A percentile compares a stretch with the other conserved stretches of the same genome.
phyloP scores from a whole-genome alignment of 2,329 filamentous ascomycete species.

The Penicillium sp. region DNA sequence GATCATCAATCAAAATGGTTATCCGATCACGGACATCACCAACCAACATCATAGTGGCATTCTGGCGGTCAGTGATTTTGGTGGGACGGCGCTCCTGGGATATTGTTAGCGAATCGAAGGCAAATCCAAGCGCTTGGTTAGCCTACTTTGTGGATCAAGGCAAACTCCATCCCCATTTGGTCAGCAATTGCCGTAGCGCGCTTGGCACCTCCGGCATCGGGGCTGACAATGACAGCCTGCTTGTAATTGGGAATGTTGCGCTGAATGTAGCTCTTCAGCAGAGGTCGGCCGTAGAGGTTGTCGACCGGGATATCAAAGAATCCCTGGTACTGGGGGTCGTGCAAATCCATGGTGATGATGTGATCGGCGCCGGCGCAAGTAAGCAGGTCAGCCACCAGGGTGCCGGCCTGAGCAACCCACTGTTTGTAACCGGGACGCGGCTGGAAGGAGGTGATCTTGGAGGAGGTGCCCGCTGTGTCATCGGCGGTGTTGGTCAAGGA shows the following conservation, averaged over 20 bases:
- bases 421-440: slow-evolving; percentile 93
- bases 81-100: slow-evolving; percentile 80
- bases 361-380: slow-evolving; percentile 96
- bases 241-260: slow-evolving; percentile 80
- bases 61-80: slow-evolving; percentile 77
- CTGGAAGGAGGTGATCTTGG: slow-evolving; percentile 63
- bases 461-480: slow-evolving; percentile 59
- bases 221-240: slow-evolving; percentile 88
- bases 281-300: slow-evolving; percentile 74
- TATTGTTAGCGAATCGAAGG: slow-evolving; percentile 25
- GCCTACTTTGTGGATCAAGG: slow-evolving; percentile 92
- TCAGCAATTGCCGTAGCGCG: slow-evolving; percentile 94
- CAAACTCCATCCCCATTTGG: slow-evolving; percentile 88
- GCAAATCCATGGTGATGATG: slow-evolving; percentile 95
- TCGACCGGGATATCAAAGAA: slow-evolving; percentile 99
- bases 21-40: slow-evolving; percentile 77
- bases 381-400: slow-evolving; percentile 86
- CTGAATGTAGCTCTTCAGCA: slow-evolving; percentile 65
- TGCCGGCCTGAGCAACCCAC: slow-evolving; percentile 97
- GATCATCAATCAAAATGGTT: slow-evolving; percentile 88
- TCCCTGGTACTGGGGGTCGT: slow-evolving; percentile 94
- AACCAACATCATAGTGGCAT: slow-evolving; percentile 88
- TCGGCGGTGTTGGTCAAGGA: slow-evolving; percentile 53
- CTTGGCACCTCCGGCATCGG: slow-evolving; percentile 95
- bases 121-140: background rate